A percentile compares a stretch with the other conserved stretches of the same genome.
Evolutionary conservation across 805 yeast species (phyloP).

Genomic region (Wickerhamomyces silvicola): DNA sequence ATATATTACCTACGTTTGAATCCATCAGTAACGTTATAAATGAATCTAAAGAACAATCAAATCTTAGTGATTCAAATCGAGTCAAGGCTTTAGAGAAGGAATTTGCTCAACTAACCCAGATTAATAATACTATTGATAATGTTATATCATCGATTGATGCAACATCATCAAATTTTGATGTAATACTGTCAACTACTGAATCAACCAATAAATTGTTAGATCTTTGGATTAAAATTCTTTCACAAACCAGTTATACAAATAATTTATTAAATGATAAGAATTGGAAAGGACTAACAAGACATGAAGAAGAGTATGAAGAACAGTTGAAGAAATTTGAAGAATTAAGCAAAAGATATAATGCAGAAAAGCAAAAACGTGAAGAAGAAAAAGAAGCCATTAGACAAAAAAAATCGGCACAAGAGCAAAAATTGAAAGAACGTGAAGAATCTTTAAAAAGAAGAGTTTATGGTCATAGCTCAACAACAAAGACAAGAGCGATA

Average conservation of each 20-base stretch:
- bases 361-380: constrained; percentile 19
- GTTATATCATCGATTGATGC: constrained; percentile 17
- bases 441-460: constrained; percentile 23
- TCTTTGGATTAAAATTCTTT: constrained; percentile 55
- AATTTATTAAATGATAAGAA: constrained; percentile 37
- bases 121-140: constrained; percentile 15
- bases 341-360: constrained; percentile 20
- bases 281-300: constrained; percentile 30
- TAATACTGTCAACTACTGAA: constrained; percentile 29
- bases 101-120: constrained; percentile 14
- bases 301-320: constrained; percentile 17
- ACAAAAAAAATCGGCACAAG: constrained; percentile 13
- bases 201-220: constrained; percentile 45
- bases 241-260: constrained; percentile 52
- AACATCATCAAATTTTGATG: constrained; percentile 13
- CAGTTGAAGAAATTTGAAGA: constrained; percentile 23
- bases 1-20: constrained; percentile 3
- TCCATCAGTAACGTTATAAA: too few relatives aligned
- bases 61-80: constrained; percentile 13
- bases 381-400: constrained; percentile 18
- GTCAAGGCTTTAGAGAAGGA: constrained; percentile 18
- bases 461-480: constrained; percentile 20
- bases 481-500: constrained; percentile 3
- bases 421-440: constrained; percentile 17
- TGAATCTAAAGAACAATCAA: constrained; percentile 10